Evolutionary conservation across 768 basidiomycete genomes (phyloP).

Genomic region (Lactarius psammicola): DNA sequence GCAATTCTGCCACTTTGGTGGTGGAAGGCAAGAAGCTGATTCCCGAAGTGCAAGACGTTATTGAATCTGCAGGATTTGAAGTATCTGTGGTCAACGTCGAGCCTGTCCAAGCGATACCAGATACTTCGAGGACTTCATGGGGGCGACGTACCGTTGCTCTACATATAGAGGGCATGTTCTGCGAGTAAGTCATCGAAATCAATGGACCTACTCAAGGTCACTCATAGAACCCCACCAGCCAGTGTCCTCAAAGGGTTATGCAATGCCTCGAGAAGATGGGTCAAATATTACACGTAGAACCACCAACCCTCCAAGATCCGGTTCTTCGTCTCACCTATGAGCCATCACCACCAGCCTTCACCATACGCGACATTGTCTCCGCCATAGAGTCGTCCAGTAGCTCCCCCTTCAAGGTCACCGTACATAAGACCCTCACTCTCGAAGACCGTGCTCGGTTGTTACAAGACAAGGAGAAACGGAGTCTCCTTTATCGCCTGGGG

Average conservation of each 20-base stretch:
- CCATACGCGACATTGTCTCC: conserved; percentile 63
- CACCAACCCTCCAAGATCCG: conserved; percentile 43
- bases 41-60: conserved; percentile 34
- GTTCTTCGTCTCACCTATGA: conserved; percentile 51
- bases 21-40: conserved; percentile 40
- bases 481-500: conserved; percentile 53
- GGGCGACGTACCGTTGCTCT: conserved; percentile 49
- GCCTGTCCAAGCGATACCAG: conserved; percentile 43
- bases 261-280: conserved; percentile 39
- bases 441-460: conserved; percentile 58
- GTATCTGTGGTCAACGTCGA: conserved; percentile 37
- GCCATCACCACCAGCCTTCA: conserved; percentile 52
- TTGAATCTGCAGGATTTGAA: conserved; percentile 44
- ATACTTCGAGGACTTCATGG: conserved; percentile 43
- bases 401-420: conserved; percentile 44
- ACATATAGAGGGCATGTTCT: conserved; percentile 63
- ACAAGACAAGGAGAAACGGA: conserved; percentile 55
- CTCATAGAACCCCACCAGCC: conserved; percentile 36
- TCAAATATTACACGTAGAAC: conserved; percentile 43
- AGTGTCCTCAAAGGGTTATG: conserved; percentile 55
- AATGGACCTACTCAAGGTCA: not conserved
- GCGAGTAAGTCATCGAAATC: conserved; percentile 43
- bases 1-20: conserved; percentile 51
- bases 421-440: conserved; percentile 54
- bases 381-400: conserved; percentile 43